Evolutionary conservation across 139 green algal genomes (phyloP), one percentile per base, ranked within the genome.

Genomic region (Chlorella sp.): DNA sequence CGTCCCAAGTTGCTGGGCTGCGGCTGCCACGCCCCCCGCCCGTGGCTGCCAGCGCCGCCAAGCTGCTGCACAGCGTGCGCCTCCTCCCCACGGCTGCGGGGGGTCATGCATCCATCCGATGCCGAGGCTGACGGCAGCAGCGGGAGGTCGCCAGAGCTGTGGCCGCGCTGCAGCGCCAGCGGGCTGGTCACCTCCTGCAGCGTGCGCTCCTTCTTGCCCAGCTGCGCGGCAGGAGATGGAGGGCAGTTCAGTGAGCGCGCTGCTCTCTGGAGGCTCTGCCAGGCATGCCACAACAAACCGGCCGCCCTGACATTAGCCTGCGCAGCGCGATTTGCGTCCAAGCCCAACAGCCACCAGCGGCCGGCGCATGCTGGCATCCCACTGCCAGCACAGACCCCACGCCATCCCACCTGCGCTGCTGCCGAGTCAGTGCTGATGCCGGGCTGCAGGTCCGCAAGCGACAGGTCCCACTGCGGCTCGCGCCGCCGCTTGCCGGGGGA

Each of bases 161-260:
- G 77, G 38, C 40, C 40, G 51, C 51, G 51, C 51, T 60, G 51
- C 77, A 83, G 77, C 2, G 65, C 28, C 40, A 28, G 13, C 38
- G 77, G 77, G 60, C 77, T 83, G 30, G 77, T 74, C 26, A 43
- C 77, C 60, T 83, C 77, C 60, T 83, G 77, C 77, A 83, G 58
- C 58, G 60, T 74, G 13, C 77, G 77, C 30, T 83, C 77, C 40
- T 83, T 83, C 77, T 83, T 83, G 58, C 77, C 77, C 77, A 83
- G 60, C 77, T 83, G 77, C 58, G 20, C 26, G 51, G 17, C 5
- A 26, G 3, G 3, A 5, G 13, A 68, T 13, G 13, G 60, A 26
- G 24, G 60, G 60, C 20, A 54, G 22, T 34, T 32, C 32, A 72
- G 36, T 36, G 17, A n/a, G n/a, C n/a, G n/a, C n/a, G n/a, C n/a